These are phyloP conservation scores for Diaporthe velutina DNA, from an alignment of 2,329 filamentous ascomycete species.

Conservation along the genomic window DNA sequence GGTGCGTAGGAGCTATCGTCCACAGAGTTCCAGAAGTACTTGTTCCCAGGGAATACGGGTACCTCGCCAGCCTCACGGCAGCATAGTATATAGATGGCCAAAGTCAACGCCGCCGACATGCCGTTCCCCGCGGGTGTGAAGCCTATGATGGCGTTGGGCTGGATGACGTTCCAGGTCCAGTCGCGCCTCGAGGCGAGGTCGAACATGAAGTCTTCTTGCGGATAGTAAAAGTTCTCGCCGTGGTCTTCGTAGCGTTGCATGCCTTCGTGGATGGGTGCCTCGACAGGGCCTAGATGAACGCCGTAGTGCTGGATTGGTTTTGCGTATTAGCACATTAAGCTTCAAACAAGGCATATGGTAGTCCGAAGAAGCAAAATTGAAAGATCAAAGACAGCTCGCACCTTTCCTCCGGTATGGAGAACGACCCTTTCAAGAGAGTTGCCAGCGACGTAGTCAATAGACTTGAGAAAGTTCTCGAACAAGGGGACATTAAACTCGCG, in stretches of 20 bases:
- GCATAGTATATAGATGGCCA: conserved; percentile 46
- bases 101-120: conserved; percentile 47
- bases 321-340: conserved; percentile 45
- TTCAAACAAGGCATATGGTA: background rate
- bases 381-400: background rate
- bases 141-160: conserved; percentile 47
- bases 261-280: conserved; percentile 57
- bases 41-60: conserved; percentile 45
- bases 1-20: conserved; percentile 47
- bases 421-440: conserved; percentile 32
- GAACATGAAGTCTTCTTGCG: conserved; percentile 56
- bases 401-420: conserved; percentile 39
- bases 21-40: conserved; percentile 46
- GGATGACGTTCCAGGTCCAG: conserved; percentile 48
- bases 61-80: conserved; percentile 44
- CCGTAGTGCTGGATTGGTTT: conserved; percentile 58
- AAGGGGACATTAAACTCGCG: conserved; percentile 34
- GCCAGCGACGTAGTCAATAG: conserved; percentile 22
- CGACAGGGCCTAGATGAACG: conserved; percentile 58
- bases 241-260: conserved; percentile 53
- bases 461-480: conserved; percentile 37
- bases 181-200: conserved; percentile 33
- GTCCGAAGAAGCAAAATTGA: background rate
- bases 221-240: conserved; percentile 61
- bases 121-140: conserved; percentile 47